These are phyloP conservation scores for Gastrolobium bilobum DNA, from an alignment of 306 rosid species.

Conservation along the genomic window DNA sequence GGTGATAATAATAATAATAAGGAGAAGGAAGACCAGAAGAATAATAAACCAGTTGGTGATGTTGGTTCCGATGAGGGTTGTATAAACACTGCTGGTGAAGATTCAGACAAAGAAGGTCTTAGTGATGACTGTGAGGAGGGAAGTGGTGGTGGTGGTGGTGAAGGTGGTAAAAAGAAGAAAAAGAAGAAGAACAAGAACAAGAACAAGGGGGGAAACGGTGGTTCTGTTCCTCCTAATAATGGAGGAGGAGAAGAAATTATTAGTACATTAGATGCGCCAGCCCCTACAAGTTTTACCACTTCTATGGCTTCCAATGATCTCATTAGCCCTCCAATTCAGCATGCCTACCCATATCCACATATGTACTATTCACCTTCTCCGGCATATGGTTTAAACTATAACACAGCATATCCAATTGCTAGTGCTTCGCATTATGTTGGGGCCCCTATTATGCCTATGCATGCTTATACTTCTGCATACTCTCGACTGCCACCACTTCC, in stretches of 20 bases:
- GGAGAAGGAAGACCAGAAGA: slow-evolving; percentile 46
- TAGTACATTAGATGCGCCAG: slow-evolving; percentile 38
- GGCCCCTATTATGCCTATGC: slow-evolving; percentile 69
- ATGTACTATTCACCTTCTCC: slow-evolving; percentile 49
- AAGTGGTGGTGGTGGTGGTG: slow-evolving; percentile 37
- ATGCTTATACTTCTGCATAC: slow-evolving; percentile 49
- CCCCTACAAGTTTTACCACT: slow-evolving; percentile 28
- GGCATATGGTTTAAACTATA: slow-evolving; percentile 69
- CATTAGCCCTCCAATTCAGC: slow-evolving; percentile 61
- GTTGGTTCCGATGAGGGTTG: slow-evolving; percentile 37
- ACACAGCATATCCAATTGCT: slow-evolving; percentile 63
- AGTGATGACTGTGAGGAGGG: slow-evolving; percentile 48
- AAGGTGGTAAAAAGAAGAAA: slow-evolving; percentile 60
- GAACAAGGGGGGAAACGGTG: slow-evolving; percentile 55
- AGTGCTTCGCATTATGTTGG: slow-evolving; percentile 58
- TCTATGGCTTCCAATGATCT: slow-evolving; percentile 42
- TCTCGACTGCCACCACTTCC: slow-evolving; percentile 49
- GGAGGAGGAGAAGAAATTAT: slow-evolving; percentile 50
- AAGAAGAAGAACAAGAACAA: slow-evolving; percentile 87
- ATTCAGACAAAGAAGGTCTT: slow-evolving; percentile 34
- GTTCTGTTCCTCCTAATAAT: slow-evolving; percentile 41
- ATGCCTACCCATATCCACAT: slow-evolving; percentile 62
- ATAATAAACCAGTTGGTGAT: slow-evolving; percentile 38
- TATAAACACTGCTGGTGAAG: slow-evolving; percentile 27
- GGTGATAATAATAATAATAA: slow-evolving; percentile 30